These are phyloP conservation scores for Drosera capensis DNA, from an alignment of 148 eudicot genomes.

Conservation along the genomic window DNA sequence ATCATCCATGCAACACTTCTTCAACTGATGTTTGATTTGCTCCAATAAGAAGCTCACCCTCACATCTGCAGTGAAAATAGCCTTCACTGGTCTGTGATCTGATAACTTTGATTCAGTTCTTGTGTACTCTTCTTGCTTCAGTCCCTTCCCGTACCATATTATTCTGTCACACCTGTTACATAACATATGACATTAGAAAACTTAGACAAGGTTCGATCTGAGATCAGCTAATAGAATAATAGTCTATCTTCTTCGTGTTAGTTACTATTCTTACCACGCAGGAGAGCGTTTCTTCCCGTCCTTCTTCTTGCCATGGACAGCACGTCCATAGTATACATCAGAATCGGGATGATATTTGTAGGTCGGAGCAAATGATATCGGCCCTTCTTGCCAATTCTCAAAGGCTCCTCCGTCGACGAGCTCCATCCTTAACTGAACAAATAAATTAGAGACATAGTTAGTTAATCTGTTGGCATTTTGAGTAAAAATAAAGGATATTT, in stretches of 20 bases:
- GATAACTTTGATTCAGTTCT: background rate
- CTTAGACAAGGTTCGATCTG: background rate
- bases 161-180: background rate
- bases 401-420: background rate
- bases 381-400: slow-evolving; percentile 1
- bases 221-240: background rate
- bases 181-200: background rate
- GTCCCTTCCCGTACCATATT: background rate
- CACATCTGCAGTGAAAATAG: background rate
- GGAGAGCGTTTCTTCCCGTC: background rate
- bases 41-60: background rate
- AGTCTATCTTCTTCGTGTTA: background rate
- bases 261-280: background rate
- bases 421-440: background rate
- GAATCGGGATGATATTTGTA: background rate
- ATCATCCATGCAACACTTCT: background rate
- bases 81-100: background rate
- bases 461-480: background rate
- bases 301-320: background rate
- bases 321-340: background rate
- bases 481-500: background rate
- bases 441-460: background rate
- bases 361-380: background rate
- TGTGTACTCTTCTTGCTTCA: background rate
- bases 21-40: background rate